phyloP scores from a whole-genome alignment of 2,329 filamentous ascomycete species.

The Lachnellula hyalina region DNA sequence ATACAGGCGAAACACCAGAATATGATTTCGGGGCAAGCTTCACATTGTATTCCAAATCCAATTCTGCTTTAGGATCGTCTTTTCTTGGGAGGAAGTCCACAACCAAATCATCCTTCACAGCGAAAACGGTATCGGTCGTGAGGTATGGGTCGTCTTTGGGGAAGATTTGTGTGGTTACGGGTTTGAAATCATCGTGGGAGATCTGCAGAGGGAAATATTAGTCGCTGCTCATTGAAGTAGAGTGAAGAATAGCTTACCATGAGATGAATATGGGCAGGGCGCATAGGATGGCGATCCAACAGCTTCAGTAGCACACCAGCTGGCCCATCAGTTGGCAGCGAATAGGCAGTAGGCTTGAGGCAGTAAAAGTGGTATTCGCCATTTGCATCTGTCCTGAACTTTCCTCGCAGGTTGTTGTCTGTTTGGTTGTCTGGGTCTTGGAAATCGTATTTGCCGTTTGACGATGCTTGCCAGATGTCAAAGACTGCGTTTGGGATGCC shows the following conservation, averaged over 20 bases:
- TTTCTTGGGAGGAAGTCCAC: slow-evolving; percentile 38
- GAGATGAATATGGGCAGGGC: slow-evolving; percentile 55
- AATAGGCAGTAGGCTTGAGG: slow-evolving; percentile 40
- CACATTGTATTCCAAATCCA: slow-evolving; percentile 34
- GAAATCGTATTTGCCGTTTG: slow-evolving; percentile 54
- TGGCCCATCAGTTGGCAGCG: slow-evolving; percentile 43
- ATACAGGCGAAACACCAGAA: neutral
- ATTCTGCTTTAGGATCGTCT: slow-evolving; percentile 29
- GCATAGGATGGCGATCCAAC: slow-evolving; percentile 51
- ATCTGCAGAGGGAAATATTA: slow-evolving; percentile 33
- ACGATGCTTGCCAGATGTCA: slow-evolving; percentile 61
- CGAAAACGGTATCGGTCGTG: slow-evolving; percentile 46
- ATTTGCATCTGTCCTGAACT: slow-evolving; percentile 52
- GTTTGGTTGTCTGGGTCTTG: slow-evolving; percentile 55
- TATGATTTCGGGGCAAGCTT: slow-evolving; percentile 13
- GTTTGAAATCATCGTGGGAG: slow-evolving; percentile 54
- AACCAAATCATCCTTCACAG: slow-evolving; percentile 47
- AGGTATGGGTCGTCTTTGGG: slow-evolving; percentile 61
- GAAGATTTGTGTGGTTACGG: slow-evolving; percentile 73
- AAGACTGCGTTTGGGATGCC: slow-evolving; percentile 43
- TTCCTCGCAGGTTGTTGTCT: slow-evolving; percentile 56
- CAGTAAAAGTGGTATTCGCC: slow-evolving; percentile 50
- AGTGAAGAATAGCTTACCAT: slow-evolving; percentile 36
- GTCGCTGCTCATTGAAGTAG: neutral
- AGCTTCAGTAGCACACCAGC: slow-evolving; percentile 46